Conservation (phyloP, 2,329 filamentous ascomycete genomes). For the Incumbomyces delicatus region DNA sequence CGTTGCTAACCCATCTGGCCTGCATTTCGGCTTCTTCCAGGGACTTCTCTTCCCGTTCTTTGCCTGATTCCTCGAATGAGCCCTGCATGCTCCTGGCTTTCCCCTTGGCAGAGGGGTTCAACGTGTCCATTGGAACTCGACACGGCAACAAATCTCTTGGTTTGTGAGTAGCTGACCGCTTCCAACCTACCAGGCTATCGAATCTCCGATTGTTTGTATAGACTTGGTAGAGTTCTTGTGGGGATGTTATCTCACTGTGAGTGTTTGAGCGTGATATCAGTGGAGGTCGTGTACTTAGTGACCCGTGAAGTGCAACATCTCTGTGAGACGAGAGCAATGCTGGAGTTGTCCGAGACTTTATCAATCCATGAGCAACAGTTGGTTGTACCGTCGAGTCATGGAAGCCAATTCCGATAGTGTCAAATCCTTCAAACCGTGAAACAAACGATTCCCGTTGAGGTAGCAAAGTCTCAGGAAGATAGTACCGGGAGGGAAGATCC, state of each 20-base stretch:
- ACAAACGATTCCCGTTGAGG: too few species aligned
- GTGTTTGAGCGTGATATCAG: neutral
- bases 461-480: too few species aligned
- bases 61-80: neutral
- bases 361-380: neutral
- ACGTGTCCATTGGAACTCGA: neutral
- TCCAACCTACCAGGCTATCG: too few species aligned
- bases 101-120: neutral
- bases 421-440: too few species aligned
- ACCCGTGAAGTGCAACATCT: neutral
- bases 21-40: neutral
- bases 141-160: neutral
- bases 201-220: too few species aligned
- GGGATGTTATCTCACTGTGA: neutral
- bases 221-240: neutral
- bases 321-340: neutral
- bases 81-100: neutral
- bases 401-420: too few species aligned
- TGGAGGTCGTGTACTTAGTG: neutral
- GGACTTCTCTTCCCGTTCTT: neutral
- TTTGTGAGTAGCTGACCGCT: too few species aligned
- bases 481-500: too few species aligned
- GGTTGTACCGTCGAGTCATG: neutral
- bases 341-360: neutral
- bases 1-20: neutral